These are phyloP conservation scores for Trametes elegans DNA, from an alignment of 768 basidiomycete species.

Conservation along the genomic window DNA sequence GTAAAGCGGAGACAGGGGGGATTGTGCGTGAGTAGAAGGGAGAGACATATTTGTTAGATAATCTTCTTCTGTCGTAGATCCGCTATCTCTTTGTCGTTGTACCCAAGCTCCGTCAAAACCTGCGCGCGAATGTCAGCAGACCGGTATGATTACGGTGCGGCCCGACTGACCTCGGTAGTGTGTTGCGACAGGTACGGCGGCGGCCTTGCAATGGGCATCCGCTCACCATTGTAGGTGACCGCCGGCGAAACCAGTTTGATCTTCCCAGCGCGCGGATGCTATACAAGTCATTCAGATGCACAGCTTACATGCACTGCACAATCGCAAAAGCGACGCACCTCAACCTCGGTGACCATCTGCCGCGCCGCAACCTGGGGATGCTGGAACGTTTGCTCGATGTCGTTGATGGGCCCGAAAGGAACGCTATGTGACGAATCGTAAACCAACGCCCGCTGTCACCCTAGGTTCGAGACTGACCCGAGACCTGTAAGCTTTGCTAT, in stretches of 20 bases:
- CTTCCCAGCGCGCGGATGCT: conserved; percentile 43
- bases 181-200: conserved; percentile 89
- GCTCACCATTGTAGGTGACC: conserved; percentile 76
- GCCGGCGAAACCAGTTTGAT: conserved; percentile 81
- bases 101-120: conserved; percentile 34
- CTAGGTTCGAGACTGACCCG: conserved; percentile 54
- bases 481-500: conserved; percentile 69
- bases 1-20: background rate
- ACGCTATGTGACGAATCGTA: conserved; percentile 42
- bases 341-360: conserved; percentile 69
- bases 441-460: background rate
- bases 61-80: conserved; percentile 26
- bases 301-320: conserved; percentile 25
- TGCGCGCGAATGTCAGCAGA: background rate
- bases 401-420: conserved; percentile 90
- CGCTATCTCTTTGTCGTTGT: conserved; percentile 27
- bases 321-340: conserved; percentile 43
- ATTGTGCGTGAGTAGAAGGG: too few species aligned
- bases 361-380: conserved; percentile 86
- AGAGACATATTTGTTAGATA: conserved; percentile 21
- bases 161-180: conserved; percentile 58
- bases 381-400: conserved; percentile 83
- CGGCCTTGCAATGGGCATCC: conserved; percentile 70
- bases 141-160: background rate
- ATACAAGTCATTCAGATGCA: background rate